phyloP scores from a whole-genome alignment of 331 rosid genomes.

The Malus hybrid region DNA sequence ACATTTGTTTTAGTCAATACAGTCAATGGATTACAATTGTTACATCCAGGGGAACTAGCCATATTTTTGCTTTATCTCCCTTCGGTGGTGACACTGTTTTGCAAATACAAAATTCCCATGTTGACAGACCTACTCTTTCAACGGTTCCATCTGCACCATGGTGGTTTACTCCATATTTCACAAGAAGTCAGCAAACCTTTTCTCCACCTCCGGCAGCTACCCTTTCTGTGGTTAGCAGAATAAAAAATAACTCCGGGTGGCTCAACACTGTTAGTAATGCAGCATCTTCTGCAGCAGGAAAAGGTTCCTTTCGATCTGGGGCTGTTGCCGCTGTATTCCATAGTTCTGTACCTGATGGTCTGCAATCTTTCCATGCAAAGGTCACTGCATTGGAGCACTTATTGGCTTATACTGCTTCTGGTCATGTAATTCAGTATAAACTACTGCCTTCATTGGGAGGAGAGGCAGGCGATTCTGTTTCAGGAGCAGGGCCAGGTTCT shows the following conservation, averaged over 20 bases:
- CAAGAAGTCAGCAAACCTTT: constrained; percentile 45
- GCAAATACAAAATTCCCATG: constrained; percentile 47
- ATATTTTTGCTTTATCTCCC: constrained; percentile 72
- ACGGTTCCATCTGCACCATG: constrained; percentile 61
- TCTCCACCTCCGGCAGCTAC: constrained; percentile 57
- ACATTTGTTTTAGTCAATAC: constrained; percentile 70
- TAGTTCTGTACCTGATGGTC: constrained; percentile 41
- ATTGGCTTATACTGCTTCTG: constrained; percentile 69
- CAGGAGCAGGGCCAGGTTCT: constrained; percentile 37
- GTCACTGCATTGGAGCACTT: constrained; percentile 63
- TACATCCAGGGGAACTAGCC: constrained; percentile 83
- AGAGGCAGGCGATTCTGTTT: constrained; percentile 51
- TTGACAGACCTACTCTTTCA: constrained; percentile 51
- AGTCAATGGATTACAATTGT: constrained; percentile 89
- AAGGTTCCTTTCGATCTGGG: constrained; percentile 63
- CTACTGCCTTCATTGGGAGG: constrained; percentile 56
- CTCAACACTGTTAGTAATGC: constrained; percentile 71
- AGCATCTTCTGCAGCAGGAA: constrained; percentile 78
- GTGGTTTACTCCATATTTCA: constrained; percentile 79
- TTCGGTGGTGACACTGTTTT: constrained; percentile 89
- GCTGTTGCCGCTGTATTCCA: constrained; percentile 79
- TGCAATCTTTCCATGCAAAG: constrained; percentile 29
- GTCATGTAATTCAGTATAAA: constrained; percentile 66
- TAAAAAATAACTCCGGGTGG: constrained; percentile 72
- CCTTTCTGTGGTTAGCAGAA: constrained; percentile 87